Conservation (phyloP, 192 early-diverging fungal genomes). For the Rhizoclosmatium globosum region DNA sequence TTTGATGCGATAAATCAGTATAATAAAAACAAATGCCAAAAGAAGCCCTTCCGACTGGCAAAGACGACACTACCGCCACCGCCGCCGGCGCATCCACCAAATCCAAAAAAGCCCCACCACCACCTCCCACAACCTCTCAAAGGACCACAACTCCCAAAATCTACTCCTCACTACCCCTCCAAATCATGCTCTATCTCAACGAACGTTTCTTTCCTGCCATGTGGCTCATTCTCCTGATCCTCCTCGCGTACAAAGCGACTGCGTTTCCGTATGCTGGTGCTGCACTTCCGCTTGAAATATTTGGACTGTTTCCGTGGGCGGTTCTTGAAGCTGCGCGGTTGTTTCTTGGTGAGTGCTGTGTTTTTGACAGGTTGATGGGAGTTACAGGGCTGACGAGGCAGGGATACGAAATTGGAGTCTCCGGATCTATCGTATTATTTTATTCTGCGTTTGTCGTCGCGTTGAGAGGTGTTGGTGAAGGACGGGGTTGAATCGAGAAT, state of each 20-base stretch:
- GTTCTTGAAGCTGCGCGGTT: constrained; percentile 40
- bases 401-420: no score
- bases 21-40: no score
- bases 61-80: no score
- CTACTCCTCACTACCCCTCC: constrained; percentile 49
- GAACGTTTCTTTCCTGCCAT: constrained; percentile 37
- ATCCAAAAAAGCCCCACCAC: neutral
- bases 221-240: constrained; percentile 38
- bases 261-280: constrained; percentile 40
- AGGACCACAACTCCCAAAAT: neutral
- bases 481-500: neutral
- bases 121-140: neutral
- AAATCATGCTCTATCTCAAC: constrained; percentile 50
- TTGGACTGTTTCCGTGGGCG: constrained; percentile 38
- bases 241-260: constrained; percentile 50
- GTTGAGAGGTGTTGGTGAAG: neutral
- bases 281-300: constrained; percentile 42
- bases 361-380: neutral
- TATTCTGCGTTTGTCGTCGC: neutral
- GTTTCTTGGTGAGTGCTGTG: constrained; percentile 39
- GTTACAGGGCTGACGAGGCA: neutral
- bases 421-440: no score
- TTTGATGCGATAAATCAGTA: no score
- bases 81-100: no score
- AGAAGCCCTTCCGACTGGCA: no score